Conservation (phyloP, 2,329 filamentous ascomycete species). For the Hypoxylon sp. region DNA sequence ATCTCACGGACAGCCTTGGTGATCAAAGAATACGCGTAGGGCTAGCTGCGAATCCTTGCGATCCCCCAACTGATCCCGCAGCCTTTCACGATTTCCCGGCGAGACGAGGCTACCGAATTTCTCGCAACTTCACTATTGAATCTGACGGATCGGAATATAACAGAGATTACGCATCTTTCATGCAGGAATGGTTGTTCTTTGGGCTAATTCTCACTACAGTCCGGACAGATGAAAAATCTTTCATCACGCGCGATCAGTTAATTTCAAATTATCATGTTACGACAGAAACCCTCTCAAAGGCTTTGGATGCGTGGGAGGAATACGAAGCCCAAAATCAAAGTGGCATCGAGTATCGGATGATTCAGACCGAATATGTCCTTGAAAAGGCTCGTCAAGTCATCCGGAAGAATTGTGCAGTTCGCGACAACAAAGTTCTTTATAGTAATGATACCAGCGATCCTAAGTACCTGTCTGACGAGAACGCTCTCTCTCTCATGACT, state of each 20-base stretch:
- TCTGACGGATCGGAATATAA: not conserved
- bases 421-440: not conserved
- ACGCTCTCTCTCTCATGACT: not conserved
- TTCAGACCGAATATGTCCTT: not conserved
- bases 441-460: not conserved
- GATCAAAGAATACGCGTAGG: not conserved
- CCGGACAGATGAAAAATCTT: not conserved
- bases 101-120: not conserved
- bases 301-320: not conserved
- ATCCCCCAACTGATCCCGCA: not conserved
- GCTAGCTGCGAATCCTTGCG: not conserved
- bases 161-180: not conserved
- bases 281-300: not conserved
- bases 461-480: not conserved
- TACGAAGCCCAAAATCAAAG: not conserved
- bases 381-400: not conserved
- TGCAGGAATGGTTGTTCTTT: not conserved
- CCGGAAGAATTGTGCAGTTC: not conserved
- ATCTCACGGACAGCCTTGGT: not conserved
- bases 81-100: not conserved
- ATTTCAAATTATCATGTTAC: not conserved
- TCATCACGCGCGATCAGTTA: not conserved
- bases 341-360: not conserved
- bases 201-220: not conserved
- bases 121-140: not conserved